Evolutionary conservation across 805 yeast genomes (phyloP), one percentile per base, ranked within the genome.

Genomic region (Teunomyces cretensis): DNA sequence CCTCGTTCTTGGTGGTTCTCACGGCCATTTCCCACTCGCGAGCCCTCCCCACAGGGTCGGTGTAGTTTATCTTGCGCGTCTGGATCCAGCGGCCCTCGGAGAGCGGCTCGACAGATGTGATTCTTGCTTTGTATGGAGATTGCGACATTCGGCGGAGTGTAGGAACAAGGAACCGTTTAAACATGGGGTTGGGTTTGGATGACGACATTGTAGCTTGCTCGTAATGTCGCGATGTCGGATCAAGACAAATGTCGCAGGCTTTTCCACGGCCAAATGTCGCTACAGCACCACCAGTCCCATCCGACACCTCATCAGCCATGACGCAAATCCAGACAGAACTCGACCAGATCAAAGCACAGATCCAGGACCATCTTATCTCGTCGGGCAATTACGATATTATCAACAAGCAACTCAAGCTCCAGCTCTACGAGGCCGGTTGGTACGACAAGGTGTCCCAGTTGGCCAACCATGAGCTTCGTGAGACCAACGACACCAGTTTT

Each of bases 21-120:
- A 86, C 79, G 2, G 96, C 95, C 79, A 83, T 84, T 65, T 92
- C 99, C 97, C 98, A 92, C 42, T 82, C 84, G 33, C 97, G 76
- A 30, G 49, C 49, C 33, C 60, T 49, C 12, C 96, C 96, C 19
- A 70, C 68, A 5, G 96, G 92, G 53, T 86, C 95, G n/a, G 55
- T 48, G 61, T 88, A 89, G 38, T 79, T 76, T 51, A 88, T 72
- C 58, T 80, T 84, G 48, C 83, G 76, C 39, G 88, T 68, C 60
- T 77, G 63, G 54, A 76, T 73, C 72, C 78, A 67, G 38, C 75
- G 71, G 16, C 76, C 72, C 27, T 64, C 58, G 22, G 48, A 54
- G 43, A 76, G 55, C 15, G 68, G 65, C 44, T 63, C 71, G 8
- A 68, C 52, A 4, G 69, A 55, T n/a, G 45, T 45, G 32, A 68